Evolutionary conservation across 129 eudicot genomes (phyloP).

Genomic region (Heracleum sosnowskyi): DNA sequence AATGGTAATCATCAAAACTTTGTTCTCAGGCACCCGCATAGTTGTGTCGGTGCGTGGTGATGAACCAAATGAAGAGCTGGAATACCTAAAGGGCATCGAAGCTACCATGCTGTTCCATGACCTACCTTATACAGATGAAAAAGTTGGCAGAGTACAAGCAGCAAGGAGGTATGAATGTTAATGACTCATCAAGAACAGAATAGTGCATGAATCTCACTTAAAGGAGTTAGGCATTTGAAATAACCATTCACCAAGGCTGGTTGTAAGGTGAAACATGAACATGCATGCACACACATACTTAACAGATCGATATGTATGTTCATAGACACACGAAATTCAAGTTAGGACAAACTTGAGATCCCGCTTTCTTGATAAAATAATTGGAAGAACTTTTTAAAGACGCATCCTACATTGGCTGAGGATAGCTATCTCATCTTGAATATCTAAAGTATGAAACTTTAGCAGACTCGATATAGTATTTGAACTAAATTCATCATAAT

Average conservation of each 20-base stretch:
- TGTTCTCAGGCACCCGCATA: constrained; percentile 69
- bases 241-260: not conserved
- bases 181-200: not conserved
- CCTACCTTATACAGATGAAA: constrained; percentile 64
- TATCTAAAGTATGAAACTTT: not conserved
- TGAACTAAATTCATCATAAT: not conserved
- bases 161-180: constrained; percentile 64
- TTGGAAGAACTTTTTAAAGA: not conserved
- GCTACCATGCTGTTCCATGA: constrained; percentile 87
- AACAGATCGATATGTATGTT: not conserved
- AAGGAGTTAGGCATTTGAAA: not conserved
- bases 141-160: constrained; percentile 87
- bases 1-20: constrained; percentile 10
- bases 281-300: not conserved
- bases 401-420: not conserved
- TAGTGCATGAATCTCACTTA: not conserved
- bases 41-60: constrained; percentile 88
- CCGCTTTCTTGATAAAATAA: not conserved
- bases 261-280: not conserved
- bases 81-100: constrained; percentile 52
- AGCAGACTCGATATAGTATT: not conserved
- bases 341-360: not conserved
- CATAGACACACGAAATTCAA: not conserved
- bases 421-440: not conserved
- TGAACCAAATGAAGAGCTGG: constrained; percentile 73